Base-by-base conservation (phyloP, 179 eudicot genomes). In the Spergularia azorica region DNA sequence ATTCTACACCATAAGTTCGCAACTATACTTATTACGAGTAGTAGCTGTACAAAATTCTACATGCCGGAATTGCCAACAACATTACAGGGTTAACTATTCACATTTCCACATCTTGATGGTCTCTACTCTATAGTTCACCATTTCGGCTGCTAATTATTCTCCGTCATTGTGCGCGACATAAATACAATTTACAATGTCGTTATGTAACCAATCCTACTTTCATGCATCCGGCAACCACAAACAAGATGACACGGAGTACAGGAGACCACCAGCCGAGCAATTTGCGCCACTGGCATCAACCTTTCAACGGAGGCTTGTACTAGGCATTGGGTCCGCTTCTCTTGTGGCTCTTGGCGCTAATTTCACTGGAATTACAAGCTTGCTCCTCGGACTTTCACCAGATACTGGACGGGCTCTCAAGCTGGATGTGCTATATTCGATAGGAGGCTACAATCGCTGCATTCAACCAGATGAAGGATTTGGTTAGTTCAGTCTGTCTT, bases 351-450 rank as follows among this genome's bases (percentile, higher is more conserved):
- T 89, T 55, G 99, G 99, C 3, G 99, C 97, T 55, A 93, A 93
- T 80, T 93, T 95, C 48, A 82, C 83, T 4, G 97, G 97, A 48
- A 82, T 91, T 48, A 91, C 97, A 2, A 93, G 99, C 77, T 90
- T 88, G 75, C 84, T 91, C 15, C 90, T 93, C 0, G 91, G 99
- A 16, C 79, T 87, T 63, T 89, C 91, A 41, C 97, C 97, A 36
- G 93, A 91, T 17, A 78, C 81, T 46, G 93, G 95, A 43, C 88
- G 93, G 76, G 83, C 75, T 72, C 86, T 95, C 14, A 93, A 89
- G 82, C 88, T 93, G 65, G 99, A 95, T 75, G 97, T 89, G 63
- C 70, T 93, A n/a, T 93, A 95, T 84, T 91, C 99, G 0, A 85
- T 95, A 10, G 78, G 82, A 41, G 97, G 97, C 3, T 95, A 84